Percentiles rank a stretch among this genome's conserved stretches.
These are phyloP conservation scores for Neoconidiobolus thromboides DNA, from an alignment of 371 early-diverging fungal species.

Conservation along the genomic window DNA sequence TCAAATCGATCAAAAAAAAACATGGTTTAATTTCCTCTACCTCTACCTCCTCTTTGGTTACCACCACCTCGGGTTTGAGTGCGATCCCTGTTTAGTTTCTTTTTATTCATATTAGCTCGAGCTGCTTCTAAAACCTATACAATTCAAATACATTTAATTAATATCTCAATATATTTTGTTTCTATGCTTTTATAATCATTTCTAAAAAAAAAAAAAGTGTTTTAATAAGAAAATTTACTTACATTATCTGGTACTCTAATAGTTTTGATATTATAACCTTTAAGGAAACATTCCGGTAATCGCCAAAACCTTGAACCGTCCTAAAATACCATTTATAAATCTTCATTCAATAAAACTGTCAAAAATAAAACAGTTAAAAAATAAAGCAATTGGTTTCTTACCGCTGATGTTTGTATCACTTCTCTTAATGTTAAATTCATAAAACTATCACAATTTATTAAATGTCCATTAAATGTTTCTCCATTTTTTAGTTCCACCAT, in stretches of 20 bases:
- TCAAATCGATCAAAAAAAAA: too few relatives aligned
- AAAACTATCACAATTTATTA: constrained; percentile 90
- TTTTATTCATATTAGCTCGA: too few relatives aligned
- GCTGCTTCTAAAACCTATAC: too few relatives aligned
- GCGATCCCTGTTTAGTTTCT: too few relatives aligned
- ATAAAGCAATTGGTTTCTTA: constrained; percentile 12
- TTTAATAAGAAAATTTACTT: constrained; percentile 11
- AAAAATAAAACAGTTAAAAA: constrained; percentile 12
- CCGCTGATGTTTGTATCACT: constrained; percentile 83
- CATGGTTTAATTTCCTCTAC: too few relatives aligned
- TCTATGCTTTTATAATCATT: constrained; percentile 12
- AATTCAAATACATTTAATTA: not conserved
- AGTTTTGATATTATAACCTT: constrained; percentile 88
- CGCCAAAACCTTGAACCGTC: constrained; percentile 88
- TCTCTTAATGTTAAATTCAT: constrained; percentile 94
- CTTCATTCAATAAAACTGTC: constrained; percentile 86
- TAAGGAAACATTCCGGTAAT: constrained; percentile 75
- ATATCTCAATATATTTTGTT: constrained; percentile 12
- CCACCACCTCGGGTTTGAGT: too few relatives aligned
- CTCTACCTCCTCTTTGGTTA: too few relatives aligned
- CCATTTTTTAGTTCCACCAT: constrained; percentile 96
- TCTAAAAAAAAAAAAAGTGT: not conserved
- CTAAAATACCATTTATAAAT: constrained; percentile 21
- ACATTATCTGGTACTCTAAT: constrained; percentile 78
- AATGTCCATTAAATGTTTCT: constrained; percentile 93